Evolutionary conservation across 306 rosid species (phyloP).

Genomic region (Trichosanthes truncata): DNA sequence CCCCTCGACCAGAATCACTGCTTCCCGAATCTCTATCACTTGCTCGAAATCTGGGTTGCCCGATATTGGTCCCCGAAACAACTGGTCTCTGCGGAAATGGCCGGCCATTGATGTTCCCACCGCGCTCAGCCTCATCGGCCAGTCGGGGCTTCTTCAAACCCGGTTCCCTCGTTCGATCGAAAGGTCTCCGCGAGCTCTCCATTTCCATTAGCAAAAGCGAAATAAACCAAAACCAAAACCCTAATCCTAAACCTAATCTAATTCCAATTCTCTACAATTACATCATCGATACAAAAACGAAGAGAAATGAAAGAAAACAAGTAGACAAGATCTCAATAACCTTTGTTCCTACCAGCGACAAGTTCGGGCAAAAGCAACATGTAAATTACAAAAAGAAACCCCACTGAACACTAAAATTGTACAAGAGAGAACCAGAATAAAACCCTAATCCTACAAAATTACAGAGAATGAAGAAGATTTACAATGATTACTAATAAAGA

Average conservation of each 20-base stretch:
- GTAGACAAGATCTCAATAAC: neutral
- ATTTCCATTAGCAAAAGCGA: slow-evolving; percentile 35
- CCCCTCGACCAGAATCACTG: slow-evolving; percentile 43
- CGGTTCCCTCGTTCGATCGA: slow-evolving; percentile 72
- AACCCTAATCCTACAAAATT: slow-evolving; percentile 5
- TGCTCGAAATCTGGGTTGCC: slow-evolving; percentile 38
- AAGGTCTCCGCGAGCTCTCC: slow-evolving; percentile 80
- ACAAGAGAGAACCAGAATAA: neutral
- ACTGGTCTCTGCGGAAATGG: slow-evolving; percentile 51
- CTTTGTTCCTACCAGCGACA: neutral
- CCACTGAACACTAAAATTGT: neutral
- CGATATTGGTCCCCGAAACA: slow-evolving; percentile 23
- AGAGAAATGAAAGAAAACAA: neutral
- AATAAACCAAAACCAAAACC: slow-evolving; percentile 23
- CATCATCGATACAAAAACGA: neutral
- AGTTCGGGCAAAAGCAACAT: neutral
- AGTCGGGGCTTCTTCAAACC: slow-evolving; percentile 77
- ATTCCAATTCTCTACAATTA: slow-evolving; percentile 14
- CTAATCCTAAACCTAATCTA: slow-evolving; percentile 41
- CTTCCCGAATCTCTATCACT: slow-evolving; percentile 43
- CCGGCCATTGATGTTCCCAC: slow-evolving; percentile 27
- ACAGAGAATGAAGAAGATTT: slow-evolving; percentile 1
- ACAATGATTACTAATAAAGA: neutral
- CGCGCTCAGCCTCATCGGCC: slow-evolving; percentile 46
- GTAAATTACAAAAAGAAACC: neutral